These are phyloP conservation scores for Camelina sativa DNA, from an alignment of 345 rosid species.

Conservation along the genomic window DNA sequence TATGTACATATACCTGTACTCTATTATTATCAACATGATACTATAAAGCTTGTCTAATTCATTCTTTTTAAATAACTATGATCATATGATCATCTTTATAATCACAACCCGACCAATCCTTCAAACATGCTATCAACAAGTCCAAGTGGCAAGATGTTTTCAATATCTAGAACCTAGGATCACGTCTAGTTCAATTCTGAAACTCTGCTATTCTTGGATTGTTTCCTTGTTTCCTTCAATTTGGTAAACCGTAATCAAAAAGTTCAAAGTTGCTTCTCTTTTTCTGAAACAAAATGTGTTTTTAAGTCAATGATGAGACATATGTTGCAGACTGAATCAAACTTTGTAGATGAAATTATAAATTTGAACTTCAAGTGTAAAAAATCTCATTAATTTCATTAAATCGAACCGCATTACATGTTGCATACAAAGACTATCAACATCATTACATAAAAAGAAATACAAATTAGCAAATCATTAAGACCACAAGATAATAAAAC, in stretches of 20 bases:
- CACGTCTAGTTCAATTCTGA: not conserved
- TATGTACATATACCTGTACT: no score
- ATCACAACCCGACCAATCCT: not conserved
- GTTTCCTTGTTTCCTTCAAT: not conserved
- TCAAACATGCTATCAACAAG: not conserved
- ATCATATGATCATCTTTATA: no score
- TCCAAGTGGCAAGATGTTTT: constrained; percentile 1
- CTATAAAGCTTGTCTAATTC: not conserved
- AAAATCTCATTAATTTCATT: not conserved
- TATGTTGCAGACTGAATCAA: no score
- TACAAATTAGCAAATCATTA: not conserved
- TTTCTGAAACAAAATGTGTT: no score
- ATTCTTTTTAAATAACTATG: not conserved
- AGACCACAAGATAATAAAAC: not conserved
- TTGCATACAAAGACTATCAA: not conserved
- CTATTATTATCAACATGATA: no score
- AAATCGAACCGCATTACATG: not conserved
- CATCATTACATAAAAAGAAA: not conserved
- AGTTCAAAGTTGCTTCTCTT: not conserved
- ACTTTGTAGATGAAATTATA: no score
- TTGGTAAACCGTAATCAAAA: not conserved
- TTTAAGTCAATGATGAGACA: no score
- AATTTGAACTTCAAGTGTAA: not conserved
- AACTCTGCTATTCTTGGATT: not conserved
- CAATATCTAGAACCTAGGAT: constrained; percentile 4